A percentile compares a stretch with the other conserved stretches of the same genome.
phyloP scores from a whole-genome alignment of 257 asterid species.

The Scutellaria baicalensis region DNA sequence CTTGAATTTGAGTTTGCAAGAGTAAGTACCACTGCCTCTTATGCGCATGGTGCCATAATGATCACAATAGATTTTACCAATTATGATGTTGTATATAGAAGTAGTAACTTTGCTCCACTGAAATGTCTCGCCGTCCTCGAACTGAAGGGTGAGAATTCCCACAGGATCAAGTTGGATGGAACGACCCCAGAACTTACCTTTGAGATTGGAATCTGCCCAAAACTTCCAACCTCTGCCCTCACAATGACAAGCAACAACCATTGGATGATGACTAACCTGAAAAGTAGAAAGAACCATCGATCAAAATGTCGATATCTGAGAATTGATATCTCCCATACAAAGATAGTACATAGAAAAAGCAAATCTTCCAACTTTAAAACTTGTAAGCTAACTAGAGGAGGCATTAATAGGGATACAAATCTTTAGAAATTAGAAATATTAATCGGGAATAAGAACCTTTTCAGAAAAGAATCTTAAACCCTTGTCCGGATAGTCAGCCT shows the following conservation, averaged over 20 bases:
- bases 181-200: slow-evolving; percentile 99
- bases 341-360: not conserved
- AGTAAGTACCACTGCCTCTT: slow-evolving; percentile 84
- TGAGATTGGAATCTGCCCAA: slow-evolving; percentile 97
- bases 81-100: slow-evolving; percentile 87
- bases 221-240: slow-evolving; percentile 96
- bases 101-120: slow-evolving; percentile 99
- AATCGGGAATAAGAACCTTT: slow-evolving; percentile 38
- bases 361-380: not conserved
- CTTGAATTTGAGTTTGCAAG: slow-evolving; percentile 97
- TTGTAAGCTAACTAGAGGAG: not conserved
- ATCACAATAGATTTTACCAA: slow-evolving; percentile 93
- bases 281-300: slow-evolving; percentile 4
- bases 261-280: slow-evolving; percentile 99
- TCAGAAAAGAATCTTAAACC: slow-evolving; percentile 92
- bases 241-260: slow-evolving; percentile 97
- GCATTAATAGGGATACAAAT: slow-evolving; percentile 2
- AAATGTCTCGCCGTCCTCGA: slow-evolving; percentile 94
- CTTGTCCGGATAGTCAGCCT: slow-evolving; percentile 98
- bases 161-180: slow-evolving; percentile 98
- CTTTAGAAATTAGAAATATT: not conserved
- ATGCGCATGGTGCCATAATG: slow-evolving; percentile 99
- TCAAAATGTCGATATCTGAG: not conserved
- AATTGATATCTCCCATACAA: not conserved
- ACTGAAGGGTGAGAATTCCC: slow-evolving; percentile 81